Percentiles rank a stretch among this genome's conserved stretches.
Conservation (phyloP, 2,329 filamentous ascomycete species). For the Elsinoe arachidis region DNA sequence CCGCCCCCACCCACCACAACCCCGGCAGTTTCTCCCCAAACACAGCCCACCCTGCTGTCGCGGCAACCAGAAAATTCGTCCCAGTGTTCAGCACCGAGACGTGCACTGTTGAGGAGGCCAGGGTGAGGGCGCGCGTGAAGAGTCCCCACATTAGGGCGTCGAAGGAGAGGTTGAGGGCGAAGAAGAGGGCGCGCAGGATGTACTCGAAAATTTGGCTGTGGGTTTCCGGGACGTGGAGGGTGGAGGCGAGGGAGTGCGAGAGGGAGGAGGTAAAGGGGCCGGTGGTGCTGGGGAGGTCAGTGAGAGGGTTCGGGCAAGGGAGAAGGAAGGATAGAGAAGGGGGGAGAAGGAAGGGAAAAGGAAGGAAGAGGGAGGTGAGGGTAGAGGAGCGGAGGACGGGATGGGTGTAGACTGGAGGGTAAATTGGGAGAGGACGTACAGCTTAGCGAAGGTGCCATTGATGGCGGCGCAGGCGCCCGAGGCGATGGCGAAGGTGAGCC, state of each 20-base stretch:
- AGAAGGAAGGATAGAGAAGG: not conserved
- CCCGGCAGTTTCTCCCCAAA: conserved; percentile 64
- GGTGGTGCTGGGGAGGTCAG: conserved; percentile 42
- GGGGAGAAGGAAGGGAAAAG: not conserved
- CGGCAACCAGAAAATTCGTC: conserved; percentile 71
- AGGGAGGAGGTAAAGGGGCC: conserved; percentile 44
- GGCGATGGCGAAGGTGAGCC: conserved; percentile 59
- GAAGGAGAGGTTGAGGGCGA: conserved; percentile 64
- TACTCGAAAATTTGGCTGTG: conserved; percentile 36
- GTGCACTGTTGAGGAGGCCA: conserved; percentile 65
- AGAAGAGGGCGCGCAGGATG: conserved; percentile 53
- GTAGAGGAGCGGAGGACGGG: not conserved
- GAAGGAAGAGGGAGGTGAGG: conserved; percentile 3
- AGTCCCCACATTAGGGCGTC: conserved; percentile 79
- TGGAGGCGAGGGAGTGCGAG: not conserved
- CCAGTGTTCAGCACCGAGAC: conserved; percentile 77
- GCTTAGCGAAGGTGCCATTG: conserved; percentile 76
- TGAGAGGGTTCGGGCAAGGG: not conserved
- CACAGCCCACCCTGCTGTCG: conserved; percentile 59
- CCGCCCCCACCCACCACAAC: conserved; percentile 68
- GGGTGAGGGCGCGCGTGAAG: conserved; percentile 69
- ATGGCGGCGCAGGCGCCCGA: conserved; percentile 71
- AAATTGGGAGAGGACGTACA: conserved; percentile 44
- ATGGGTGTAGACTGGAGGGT: not conserved
- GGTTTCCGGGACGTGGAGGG: not conserved